Base-by-base conservation (phyloP, 2,329 filamentous ascomycete genomes). In the Phyllosticta paracitricarpa region DNA sequence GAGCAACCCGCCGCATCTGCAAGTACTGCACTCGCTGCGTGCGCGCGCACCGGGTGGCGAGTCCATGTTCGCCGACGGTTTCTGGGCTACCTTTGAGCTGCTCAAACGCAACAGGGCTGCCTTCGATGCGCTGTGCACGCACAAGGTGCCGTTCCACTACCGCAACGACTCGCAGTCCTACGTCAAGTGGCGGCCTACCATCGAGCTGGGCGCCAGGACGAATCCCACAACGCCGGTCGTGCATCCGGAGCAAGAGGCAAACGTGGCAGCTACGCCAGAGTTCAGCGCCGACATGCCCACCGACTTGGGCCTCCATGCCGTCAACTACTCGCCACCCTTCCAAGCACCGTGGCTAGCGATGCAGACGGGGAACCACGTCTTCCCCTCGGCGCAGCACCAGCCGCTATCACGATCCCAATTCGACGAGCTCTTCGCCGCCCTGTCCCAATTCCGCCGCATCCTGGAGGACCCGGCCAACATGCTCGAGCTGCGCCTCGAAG, bases 11-110 rank as follows among this genome's bases (percentile, higher is more conserved):
- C 93, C 93, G 0, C 85, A 87, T 33, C 84, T 94, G 58, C 93
- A 99, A 74, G 78, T 97, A 25, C 83, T 97, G 3, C 94, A 97
- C 75, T 97, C 91, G 69, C 80, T 97, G 52, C 83, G 88, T 64
- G 96, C 95, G 68, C 87, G 85, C 1, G 87, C 86, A 66, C 76
- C 81, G 0, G 93, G 93, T 19, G 94, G 93, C 55, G 87, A 90
- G 68, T 96, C 91, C 0, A 80, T 96, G 58, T 99, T 97, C 76
- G 85, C 85, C 63, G 92, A 97, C 75, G 81, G 86, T 48, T 82
- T 89, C 66, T 78, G 79, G 56, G 87, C 87, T 0, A 86, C 82
- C 0, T 65, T 70, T 25, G 69, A 76, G 30, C 69, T 82, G 22
- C 70, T 60, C 62, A 51, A 56, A 35, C 59, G 61, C 4, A 30